phyloP scores from a whole-genome alignment of 148 eudicot genomes.

The Amaranthus hypochondriacus region DNA sequence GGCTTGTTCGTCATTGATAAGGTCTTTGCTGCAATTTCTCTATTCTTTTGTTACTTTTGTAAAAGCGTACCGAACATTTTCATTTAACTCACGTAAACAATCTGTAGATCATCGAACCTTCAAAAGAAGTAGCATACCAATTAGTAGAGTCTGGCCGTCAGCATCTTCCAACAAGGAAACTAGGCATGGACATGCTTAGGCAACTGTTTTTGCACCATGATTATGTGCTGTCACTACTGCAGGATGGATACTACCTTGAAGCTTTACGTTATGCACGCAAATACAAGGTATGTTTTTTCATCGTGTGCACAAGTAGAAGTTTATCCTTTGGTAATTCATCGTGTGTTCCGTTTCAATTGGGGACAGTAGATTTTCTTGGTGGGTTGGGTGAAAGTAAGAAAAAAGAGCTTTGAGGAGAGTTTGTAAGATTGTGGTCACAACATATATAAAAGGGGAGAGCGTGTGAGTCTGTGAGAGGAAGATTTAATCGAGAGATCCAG shows the following conservation, averaged over 20 bases:
- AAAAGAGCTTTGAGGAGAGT: no score
- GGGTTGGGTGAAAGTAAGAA: no score
- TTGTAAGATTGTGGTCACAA: no score
- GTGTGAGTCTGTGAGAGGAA: no score
- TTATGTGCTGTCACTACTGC: slow-evolving; percentile 64
- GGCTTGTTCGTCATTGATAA: slow-evolving; percentile 74
- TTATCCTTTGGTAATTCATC: background rate
- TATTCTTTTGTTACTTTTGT: background rate
- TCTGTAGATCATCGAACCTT: slow-evolving; percentile 86
- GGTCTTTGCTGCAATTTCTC: slow-evolving; percentile 34
- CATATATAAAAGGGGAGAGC: no score
- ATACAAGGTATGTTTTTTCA: slow-evolving; percentile 51
- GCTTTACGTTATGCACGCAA: slow-evolving; percentile 87
- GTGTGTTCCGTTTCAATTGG: no score
- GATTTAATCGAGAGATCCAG: no score
- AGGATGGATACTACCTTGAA: slow-evolving; percentile 88
- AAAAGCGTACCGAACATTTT: slow-evolving; percentile 1
- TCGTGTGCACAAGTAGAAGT: background rate
- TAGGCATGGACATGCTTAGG: slow-evolving; percentile 87
- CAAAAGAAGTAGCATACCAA: slow-evolving; percentile 90
- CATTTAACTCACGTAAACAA: background rate
- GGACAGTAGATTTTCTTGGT: no score
- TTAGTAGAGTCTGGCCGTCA: slow-evolving; percentile 71
- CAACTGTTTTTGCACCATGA: slow-evolving; percentile 79
- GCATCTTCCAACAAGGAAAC: slow-evolving; percentile 63